Percentiles rank a stretch among this genome's conserved stretches.
These are phyloP conservation scores for Albizia julibrissin DNA, from an alignment of 306 rosid genomes.

Conservation along the genomic window DNA sequence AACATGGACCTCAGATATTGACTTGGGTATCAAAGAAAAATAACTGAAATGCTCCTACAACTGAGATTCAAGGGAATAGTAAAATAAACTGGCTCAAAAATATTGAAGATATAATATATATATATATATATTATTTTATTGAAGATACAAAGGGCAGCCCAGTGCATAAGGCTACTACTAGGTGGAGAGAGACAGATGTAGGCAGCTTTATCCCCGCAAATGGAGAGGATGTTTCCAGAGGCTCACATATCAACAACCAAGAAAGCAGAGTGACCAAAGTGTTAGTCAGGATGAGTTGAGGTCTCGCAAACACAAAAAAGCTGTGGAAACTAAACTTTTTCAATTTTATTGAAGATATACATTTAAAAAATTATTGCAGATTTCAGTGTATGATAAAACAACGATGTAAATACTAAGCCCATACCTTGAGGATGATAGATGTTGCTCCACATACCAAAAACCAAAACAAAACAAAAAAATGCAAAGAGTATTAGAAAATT, in stretches of 20 bases:
- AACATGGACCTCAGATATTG: not conserved
- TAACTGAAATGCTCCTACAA: not conserved
- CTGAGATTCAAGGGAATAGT: not conserved
- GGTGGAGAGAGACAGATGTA: too few species aligned
- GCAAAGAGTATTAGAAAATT: constrained; percentile 13
- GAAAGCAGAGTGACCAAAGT: constrained; percentile 51
- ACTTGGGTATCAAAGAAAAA: not conserved
- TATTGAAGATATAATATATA: not conserved
- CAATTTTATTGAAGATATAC: too few species aligned
- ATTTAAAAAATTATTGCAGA: not conserved
- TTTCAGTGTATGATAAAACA: not conserved
- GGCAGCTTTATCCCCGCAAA: too few species aligned
- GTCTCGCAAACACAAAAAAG: constrained; percentile 62
- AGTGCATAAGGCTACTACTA: too few species aligned
- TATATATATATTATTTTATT: not conserved
- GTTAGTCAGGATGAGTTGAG: constrained; percentile 53
- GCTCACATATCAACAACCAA: constrained; percentile 44
- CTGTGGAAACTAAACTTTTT: constrained; percentile 34
- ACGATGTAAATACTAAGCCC: not conserved
- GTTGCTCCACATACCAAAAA: not conserved
- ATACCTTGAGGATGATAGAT: constrained; percentile 7
- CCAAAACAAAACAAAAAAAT: not conserved
- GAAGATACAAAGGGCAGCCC: not conserved
- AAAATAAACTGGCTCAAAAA: not conserved
- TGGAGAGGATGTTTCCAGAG: constrained; percentile 48